Percentiles rank a stretch among this genome's conserved stretches.
phyloP scores from a whole-genome alignment of 2,329 filamentous ascomycete genomes.

The Byssoonygena ceratinophila region DNA sequence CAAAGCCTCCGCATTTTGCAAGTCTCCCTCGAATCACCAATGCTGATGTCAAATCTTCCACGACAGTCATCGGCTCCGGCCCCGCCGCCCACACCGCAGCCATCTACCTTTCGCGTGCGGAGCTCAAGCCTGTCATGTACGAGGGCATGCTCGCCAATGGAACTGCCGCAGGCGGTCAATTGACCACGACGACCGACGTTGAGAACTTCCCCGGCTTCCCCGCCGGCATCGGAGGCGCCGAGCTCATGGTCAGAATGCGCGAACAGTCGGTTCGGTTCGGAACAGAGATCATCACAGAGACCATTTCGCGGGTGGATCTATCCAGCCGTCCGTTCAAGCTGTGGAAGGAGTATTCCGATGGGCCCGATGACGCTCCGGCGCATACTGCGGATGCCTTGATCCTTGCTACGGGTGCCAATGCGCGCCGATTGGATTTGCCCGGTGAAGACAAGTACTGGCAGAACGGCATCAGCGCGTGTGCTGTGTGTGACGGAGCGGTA shows the following conservation, averaged over 20 bases:
- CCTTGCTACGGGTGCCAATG: slow-evolving; percentile 89
- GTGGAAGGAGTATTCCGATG: slow-evolving; percentile 79
- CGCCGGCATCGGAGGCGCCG: slow-evolving; percentile 71
- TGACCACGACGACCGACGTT: slow-evolving; percentile 95
- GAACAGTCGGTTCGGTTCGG: slow-evolving; percentile 84
- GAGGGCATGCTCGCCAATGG: slow-evolving; percentile 97
- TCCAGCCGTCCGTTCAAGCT: slow-evolving; percentile 78
- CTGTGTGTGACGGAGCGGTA: slow-evolving; percentile 92
- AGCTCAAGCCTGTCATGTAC: slow-evolving; percentile 89
- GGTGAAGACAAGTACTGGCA: slow-evolving; percentile 98
- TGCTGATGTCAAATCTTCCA: too few relatives aligned
- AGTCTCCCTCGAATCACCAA: too few relatives aligned
- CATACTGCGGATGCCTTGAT: slow-evolving; percentile 89
- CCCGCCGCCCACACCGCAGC: slow-evolving; percentile 95
- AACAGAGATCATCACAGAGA: slow-evolving; percentile 87
- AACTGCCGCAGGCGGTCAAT: slow-evolving; percentile 87
- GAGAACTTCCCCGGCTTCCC: slow-evolving; percentile 98
- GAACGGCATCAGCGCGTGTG: slow-evolving; percentile 89
- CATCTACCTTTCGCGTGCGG: slow-evolving; percentile 88
- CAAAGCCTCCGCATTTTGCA: slow-evolving; percentile 13
- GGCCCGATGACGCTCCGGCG: slow-evolving; percentile 53
- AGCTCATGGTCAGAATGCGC: slow-evolving; percentile 94
- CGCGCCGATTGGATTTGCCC: slow-evolving; percentile 65
- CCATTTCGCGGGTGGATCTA: slow-evolving; percentile 78
- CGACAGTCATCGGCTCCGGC: slow-evolving; percentile 73